These are phyloP conservation scores for Amanita pseudoporphyria DNA, from an alignment of 768 basidiomycete genomes.

Conservation along the genomic window DNA sequence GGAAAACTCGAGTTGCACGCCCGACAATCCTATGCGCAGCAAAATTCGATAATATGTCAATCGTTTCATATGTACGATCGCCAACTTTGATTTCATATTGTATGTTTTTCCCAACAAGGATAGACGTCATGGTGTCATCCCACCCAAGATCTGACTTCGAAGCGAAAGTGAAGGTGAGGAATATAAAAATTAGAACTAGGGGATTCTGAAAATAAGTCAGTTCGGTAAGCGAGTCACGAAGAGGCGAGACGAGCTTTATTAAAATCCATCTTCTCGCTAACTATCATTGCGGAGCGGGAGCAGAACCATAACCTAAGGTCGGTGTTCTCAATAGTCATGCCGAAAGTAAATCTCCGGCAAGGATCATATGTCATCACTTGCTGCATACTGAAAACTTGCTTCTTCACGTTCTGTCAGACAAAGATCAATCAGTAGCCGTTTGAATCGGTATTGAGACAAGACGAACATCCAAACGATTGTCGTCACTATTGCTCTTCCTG, in stretches of 20 bases:
- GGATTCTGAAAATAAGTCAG: neutral
- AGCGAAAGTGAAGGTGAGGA: too few relatives aligned
- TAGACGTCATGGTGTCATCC: too few relatives aligned
- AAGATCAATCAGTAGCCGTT: neutral
- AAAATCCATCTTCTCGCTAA: too few relatives aligned
- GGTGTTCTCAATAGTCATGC: too few relatives aligned
- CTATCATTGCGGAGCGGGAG: neutral
- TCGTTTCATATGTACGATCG: neutral
- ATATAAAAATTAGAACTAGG: neutral
- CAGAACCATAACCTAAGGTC: too few relatives aligned
- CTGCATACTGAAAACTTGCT: neutral
- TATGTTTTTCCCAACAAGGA: too few relatives aligned
- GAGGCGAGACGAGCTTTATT: too few relatives aligned
- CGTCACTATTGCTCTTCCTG: neutral
- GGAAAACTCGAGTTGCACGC: neutral
- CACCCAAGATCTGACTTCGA: neutral
- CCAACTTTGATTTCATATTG: slow-evolving; percentile 1
- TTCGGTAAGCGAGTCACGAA: neutral
- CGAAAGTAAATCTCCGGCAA: too few relatives aligned
- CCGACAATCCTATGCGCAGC: too few relatives aligned
- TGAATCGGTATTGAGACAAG: neutral
- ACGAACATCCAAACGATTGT: neutral
- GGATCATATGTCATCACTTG: too few relatives aligned
- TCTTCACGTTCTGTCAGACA: neutral
- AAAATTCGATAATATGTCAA: too few relatives aligned